Conservation (phyloP, 2,329 filamentous ascomycete genomes). For the Diaporthe ilicicola region DNA sequence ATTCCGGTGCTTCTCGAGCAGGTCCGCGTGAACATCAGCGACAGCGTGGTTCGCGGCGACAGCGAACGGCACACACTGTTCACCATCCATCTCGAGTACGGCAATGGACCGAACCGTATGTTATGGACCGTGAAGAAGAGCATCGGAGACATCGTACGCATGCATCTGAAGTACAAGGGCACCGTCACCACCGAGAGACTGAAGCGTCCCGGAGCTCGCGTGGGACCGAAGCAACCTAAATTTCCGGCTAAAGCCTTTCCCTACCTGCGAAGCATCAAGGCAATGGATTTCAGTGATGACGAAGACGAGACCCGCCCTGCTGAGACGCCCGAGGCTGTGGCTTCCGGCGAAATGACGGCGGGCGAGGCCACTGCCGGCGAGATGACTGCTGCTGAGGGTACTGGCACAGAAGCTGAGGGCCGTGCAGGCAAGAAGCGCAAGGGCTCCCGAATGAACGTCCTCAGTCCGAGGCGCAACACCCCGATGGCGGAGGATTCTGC, state of each 20-base stretch:
- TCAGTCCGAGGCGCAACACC: conserved; percentile 62
- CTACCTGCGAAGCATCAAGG: conserved; percentile 83
- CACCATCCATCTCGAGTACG: conserved; percentile 93
- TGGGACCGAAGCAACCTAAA: conserved; percentile 81
- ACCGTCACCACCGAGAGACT: conserved; percentile 80
- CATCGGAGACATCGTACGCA: conserved; percentile 87
- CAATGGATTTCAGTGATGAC: conserved; percentile 80
- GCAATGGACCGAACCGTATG: conserved; percentile 94
- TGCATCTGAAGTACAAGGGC: conserved; percentile 93
- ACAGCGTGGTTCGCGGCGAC: conserved; percentile 74
- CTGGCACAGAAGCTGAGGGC: conserved; percentile 74
- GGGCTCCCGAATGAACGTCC: conserved; percentile 59
- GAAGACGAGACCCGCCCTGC: conserved; percentile 62
- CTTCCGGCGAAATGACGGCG: conserved; percentile 41
- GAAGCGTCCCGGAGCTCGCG: conserved; percentile 70
- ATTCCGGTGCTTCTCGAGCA: conserved; percentile 96
- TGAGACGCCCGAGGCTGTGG: conserved; percentile 37
- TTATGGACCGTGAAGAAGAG: conserved; percentile 92
- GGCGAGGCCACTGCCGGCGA: conserved; percentile 55
- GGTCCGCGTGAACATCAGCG: conserved; percentile 85
- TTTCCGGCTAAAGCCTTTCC: conserved; percentile 92
- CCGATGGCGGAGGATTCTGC: conserved; percentile 59
- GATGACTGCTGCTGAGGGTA: conserved; percentile 67
- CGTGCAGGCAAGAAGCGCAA: conserved; percentile 53
- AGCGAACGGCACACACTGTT: conserved; percentile 83